A percentile compares a stretch with the other conserved stretches of the same genome.
Conservation (phyloP, 2,329 filamentous ascomycete genomes). For the Colletotrichum lini region DNA sequence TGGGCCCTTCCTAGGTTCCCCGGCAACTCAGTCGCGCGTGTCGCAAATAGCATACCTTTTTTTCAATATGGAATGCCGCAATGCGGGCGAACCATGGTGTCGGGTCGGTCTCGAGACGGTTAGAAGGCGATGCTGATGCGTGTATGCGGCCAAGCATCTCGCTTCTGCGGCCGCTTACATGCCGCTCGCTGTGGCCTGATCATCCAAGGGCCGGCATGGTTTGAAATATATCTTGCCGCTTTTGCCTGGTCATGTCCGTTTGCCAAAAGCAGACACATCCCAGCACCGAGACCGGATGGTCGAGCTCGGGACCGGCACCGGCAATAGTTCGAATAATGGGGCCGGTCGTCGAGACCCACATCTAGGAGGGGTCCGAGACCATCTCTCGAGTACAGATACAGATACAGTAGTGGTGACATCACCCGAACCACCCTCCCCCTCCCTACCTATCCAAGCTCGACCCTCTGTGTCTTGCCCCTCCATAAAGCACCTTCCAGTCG, state of each 20-base stretch:
- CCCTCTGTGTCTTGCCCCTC: slow-evolving; percentile 7
- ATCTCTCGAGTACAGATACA: slow-evolving; percentile 1
- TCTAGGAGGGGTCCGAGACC: neutral
- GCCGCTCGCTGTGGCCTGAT: neutral
- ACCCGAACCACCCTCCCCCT: slow-evolving; percentile 8
- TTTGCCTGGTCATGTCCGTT: neutral
- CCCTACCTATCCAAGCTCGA: slow-evolving; percentile 16
- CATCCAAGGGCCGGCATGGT: neutral
- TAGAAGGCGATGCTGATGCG: neutral
- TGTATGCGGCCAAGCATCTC: neutral
- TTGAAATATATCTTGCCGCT: neutral
- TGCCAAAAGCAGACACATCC: neutral
- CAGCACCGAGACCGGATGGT: neutral
- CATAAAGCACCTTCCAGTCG: slow-evolving; percentile 13
- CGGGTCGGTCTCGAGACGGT: neutral
- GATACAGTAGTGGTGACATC: slow-evolving; percentile 33
- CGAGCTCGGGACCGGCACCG: slow-evolving; percentile 29
- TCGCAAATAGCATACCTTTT: neutral
- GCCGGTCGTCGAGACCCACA: neutral
- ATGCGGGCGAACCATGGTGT: neutral
- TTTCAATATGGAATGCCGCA: neutral
- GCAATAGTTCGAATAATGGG: slow-evolving; percentile 1
- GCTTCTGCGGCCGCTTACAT: neutral
- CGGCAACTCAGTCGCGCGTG: neutral
- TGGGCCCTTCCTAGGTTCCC: neutral